Conservation (phyloP, 2,329 filamentous ascomycete genomes). For the Ophiostoma sp. region DNA sequence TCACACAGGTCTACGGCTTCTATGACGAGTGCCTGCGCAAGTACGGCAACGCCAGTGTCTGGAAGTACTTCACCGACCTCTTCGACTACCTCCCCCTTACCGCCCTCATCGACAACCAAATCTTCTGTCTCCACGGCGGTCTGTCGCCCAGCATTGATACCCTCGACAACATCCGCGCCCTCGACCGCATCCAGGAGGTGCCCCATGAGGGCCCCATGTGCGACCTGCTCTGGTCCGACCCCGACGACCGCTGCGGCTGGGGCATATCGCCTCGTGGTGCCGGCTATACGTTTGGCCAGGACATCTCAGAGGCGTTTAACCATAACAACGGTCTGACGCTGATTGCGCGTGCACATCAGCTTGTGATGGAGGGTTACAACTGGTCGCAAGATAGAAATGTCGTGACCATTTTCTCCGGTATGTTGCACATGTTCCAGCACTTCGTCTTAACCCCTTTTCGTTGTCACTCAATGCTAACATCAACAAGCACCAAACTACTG, state of each 20-base stretch:
- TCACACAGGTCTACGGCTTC: conserved; percentile 98
- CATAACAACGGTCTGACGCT: conserved; percentile 97
- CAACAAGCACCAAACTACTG: conserved; percentile 81
- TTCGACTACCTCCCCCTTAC: conserved; percentile 98
- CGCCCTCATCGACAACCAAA: conserved; percentile 97
- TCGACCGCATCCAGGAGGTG: conserved; percentile 97
- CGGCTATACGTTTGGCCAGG: conserved; percentile 93
- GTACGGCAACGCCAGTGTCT: conserved; percentile 98
- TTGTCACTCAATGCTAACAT: conserved; percentile 7
- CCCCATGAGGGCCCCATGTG: conserved; percentile 98
- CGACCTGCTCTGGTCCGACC: conserved; percentile 96
- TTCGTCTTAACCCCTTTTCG: neutral
- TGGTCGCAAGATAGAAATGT: conserved; percentile 99
- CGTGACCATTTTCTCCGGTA: conserved; percentile 97
- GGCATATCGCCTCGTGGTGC: conserved; percentile 93
- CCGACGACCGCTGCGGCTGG: conserved; percentile 95
- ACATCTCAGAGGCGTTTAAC: conserved; percentile 98
- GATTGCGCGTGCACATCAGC: conserved; percentile 92
- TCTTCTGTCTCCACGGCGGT: conserved; percentile 97
- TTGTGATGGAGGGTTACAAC: conserved; percentile 99
- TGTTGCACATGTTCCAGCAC: conserved; percentile 32
- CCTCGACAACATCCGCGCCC: conserved; percentile 88
- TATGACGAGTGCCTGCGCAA: conserved; percentile 99
- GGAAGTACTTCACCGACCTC: conserved; percentile 98
- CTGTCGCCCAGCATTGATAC: conserved; percentile 95